Base-by-base conservation (phyloP, 106 monocot genomes). In the Platanthera zijinensis region DNA sequence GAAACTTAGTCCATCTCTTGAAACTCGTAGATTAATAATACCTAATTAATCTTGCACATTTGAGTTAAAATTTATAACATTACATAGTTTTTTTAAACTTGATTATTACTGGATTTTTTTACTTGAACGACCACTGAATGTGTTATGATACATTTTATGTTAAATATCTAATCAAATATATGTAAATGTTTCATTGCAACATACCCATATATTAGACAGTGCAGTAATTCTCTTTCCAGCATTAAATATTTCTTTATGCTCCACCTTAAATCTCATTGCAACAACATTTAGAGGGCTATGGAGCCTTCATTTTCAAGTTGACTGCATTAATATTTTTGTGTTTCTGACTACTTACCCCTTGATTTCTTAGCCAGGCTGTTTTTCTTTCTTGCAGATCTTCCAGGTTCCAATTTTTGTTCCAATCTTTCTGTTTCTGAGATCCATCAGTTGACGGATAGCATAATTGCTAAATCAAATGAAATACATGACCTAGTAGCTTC, bases 401-500 rank as follows among this genome's bases (percentile, higher is more conserved):
- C 73, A 21, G 86, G 94, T 50, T 86, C 85, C 67, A 85, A 72
- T 78, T 82, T 92, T 32, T 82, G 56, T 7, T 57, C 88, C 56
- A 86, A 90, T 70, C 86, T 97, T 6, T 86, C 91, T 21, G 94
- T 94, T 50, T 75, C 82, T 50, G 94, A 97, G 66, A 94, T 97
- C 77, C 71, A 85, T 12, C 88, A 75, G 70, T 80, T 94, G 54
- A 83, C 81, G 50, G 91, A 94, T 69, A 61, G 80, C 3, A 82
- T 97, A 67, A 90, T 97, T 66, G 74, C 80, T 48, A 92, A 90
- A 78, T 97, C 97, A 32, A 94, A 89, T 79, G 80, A 84, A 57
- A 83, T 80, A 63, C 77, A 89, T 71, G 94, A 97, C 82, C 72
- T 76, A 45, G 81, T 97, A 56, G 89, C 97, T 69, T 87, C 97